Conservation (phyloP, 768 basidiomycete species). For the Cubamyces sp. region DNA sequence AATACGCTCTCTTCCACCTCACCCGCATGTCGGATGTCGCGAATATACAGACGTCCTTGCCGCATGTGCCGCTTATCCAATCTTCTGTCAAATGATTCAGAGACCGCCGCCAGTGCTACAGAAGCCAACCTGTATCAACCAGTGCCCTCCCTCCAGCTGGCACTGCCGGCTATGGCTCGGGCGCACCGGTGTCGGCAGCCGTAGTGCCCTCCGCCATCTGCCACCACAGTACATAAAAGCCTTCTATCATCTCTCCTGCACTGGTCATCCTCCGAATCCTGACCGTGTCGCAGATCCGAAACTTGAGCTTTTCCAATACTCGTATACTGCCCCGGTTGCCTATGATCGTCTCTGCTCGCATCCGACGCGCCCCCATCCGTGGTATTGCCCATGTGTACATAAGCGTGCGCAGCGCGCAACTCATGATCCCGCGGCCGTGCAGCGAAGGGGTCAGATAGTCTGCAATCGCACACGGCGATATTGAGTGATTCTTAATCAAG, state of each 20-base stretch:
- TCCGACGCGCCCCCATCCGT: constrained; percentile 56
- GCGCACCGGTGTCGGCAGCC: not conserved
- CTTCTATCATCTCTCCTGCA: constrained; percentile 23
- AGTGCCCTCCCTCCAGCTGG: no score
- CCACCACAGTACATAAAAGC: constrained; percentile 24
- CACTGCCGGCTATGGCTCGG: not conserved
- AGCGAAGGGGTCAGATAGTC: constrained; percentile 63
- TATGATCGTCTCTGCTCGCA: constrained; percentile 48
- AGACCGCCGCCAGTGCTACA: not conserved
- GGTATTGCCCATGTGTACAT: constrained; percentile 65
- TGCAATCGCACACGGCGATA: not conserved
- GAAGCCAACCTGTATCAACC: not conserved
- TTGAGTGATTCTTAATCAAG: not conserved
- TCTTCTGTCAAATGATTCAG: not conserved
- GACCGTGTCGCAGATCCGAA: constrained; percentile 44
- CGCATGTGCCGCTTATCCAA: not conserved
- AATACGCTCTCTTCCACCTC: not conserved
- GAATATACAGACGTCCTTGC: no score
- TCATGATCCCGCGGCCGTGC: constrained; percentile 75
- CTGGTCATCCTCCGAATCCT: constrained; percentile 37
- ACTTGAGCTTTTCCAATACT: constrained; percentile 72
- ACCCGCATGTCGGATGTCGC: no score
- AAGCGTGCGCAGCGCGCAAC: constrained; percentile 58
- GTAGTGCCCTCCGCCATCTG: constrained; percentile 1
- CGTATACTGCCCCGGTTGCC: constrained; percentile 64